Evolutionary conservation across 768 basidiomycete genomes (phyloP).

Genomic region (Tulasnella sp.): DNA sequence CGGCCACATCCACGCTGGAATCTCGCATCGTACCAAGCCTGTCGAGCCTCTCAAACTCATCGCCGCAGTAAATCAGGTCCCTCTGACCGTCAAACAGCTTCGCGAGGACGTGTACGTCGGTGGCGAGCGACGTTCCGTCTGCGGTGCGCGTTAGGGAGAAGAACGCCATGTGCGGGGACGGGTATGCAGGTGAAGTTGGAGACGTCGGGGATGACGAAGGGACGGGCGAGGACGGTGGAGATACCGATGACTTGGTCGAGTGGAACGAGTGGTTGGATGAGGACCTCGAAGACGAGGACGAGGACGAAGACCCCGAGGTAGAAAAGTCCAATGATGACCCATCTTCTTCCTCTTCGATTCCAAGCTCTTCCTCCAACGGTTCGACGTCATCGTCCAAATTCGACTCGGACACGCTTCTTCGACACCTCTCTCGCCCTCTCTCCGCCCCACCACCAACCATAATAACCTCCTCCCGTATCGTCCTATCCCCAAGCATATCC

Average conservation of each 20-base stretch:
- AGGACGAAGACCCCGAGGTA: neutral
- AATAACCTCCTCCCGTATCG: neutral
- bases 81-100: slow-evolving; percentile 62
- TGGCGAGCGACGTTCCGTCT: slow-evolving; percentile 70
- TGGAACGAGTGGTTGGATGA: slow-evolving; percentile 4
- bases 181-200: slow-evolving; percentile 17
- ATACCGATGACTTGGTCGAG: neutral
- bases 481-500: neutral
- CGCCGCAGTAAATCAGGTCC: slow-evolving; percentile 66
- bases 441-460: neutral
- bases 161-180: slow-evolving; percentile 41
- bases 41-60: slow-evolving; percentile 56
- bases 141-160: slow-evolving; percentile 70
- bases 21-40: slow-evolving; percentile 5
- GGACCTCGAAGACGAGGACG: neutral
- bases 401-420: neutral
- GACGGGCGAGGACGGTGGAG: slow-evolving; percentile 1
- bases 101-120: slow-evolving; percentile 59
- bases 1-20: slow-evolving; percentile 29
- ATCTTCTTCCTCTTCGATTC: neutral
- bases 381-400: neutral
- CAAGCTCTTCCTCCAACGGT: neutral
- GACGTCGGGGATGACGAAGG: neutral
- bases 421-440: neutral
- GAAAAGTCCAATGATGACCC: neutral